Percentiles rank a stretch among this genome's conserved stretches.
Conservation (phyloP, 2,329 filamentous ascomycete species). For the Ophiostoma populinum region DNA sequence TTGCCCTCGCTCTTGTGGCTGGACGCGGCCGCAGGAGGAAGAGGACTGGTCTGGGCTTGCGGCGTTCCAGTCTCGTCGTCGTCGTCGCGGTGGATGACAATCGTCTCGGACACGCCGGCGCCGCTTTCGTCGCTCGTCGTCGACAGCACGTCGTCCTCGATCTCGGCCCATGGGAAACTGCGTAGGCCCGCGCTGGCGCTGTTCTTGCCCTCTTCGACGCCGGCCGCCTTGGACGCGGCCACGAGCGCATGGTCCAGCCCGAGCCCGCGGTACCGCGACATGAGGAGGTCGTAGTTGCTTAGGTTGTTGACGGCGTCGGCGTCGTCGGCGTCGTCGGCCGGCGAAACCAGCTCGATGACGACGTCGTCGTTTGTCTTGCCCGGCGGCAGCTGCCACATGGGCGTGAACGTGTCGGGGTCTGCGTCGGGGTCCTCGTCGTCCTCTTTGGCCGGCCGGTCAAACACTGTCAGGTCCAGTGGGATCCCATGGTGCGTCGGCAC, state of each 20-base stretch:
- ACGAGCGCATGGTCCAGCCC: too few species aligned
- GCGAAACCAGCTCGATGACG: conserved; percentile 6
- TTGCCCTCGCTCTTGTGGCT: too few species aligned
- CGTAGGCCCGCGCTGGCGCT: background rate
- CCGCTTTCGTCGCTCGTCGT: conserved; percentile 6
- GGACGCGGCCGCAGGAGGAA: too few species aligned
- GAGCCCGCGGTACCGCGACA: background rate
- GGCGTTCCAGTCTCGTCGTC: conserved; percentile 22
- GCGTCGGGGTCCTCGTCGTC: conserved; percentile 3
- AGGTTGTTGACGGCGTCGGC: background rate
- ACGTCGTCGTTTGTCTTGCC: conserved; percentile 8
- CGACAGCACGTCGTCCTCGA: conserved; percentile 6
- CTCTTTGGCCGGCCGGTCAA: conserved; percentile 5
- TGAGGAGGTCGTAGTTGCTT: conserved; percentile 1
- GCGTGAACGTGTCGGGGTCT: conserved; percentile 6
- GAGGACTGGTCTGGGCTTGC: background rate
- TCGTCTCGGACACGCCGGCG: background rate
- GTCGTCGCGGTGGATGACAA: conserved; percentile 4
- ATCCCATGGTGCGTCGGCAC: conserved; percentile 18
- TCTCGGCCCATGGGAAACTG: conserved; percentile 4
- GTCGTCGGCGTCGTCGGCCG: background rate
- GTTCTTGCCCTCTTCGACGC: background rate
- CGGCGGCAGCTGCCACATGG: conserved; percentile 10
- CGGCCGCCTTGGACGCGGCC: background rate
- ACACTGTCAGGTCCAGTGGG: conserved; percentile 9